A percentile compares a stretch with the other conserved stretches of the same genome.
phyloP scores from a whole-genome alignment of 2,329 filamentous ascomycete species.

The Sporothrix variecibatus region DNA sequence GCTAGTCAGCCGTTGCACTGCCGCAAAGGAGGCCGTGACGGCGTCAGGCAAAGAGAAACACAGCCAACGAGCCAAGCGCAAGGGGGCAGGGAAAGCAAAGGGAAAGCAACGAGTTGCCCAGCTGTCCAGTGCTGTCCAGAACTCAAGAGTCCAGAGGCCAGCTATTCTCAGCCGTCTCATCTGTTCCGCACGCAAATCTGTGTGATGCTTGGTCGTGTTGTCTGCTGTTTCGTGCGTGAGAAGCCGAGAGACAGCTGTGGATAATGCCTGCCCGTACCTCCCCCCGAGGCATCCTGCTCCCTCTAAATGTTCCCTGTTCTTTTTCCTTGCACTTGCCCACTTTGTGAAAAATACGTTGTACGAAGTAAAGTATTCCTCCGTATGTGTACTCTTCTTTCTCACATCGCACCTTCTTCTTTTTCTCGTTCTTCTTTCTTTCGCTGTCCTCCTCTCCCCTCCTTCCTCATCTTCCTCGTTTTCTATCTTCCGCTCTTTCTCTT shows the following conservation, averaged over 20 bases:
- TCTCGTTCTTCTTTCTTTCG: background rate
- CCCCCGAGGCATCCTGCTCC: background rate
- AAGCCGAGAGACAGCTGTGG: background rate
- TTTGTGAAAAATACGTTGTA: no score
- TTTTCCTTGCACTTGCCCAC: background rate
- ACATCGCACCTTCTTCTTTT: background rate
- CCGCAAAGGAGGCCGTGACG: background rate
- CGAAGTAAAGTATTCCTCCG: no score
- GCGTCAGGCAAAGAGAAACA: background rate
- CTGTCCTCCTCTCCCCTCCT: background rate
- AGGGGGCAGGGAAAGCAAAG: background rate
- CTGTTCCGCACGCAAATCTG: background rate
- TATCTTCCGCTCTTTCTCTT: background rate
- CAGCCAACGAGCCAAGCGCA: constrained; percentile 11
- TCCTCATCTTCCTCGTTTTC: background rate
- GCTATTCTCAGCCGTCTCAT: background rate
- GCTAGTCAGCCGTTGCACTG: constrained; percentile 20
- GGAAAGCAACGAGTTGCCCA: background rate
- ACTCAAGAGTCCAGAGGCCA: background rate
- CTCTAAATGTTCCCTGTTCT: background rate
- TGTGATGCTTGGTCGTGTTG: background rate
- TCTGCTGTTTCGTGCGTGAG: constrained; percentile 2
- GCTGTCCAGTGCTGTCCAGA: background rate
- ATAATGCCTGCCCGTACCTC: background rate
- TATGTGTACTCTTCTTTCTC: background rate